Conservation (phyloP, 2,329 filamentous ascomycete genomes). For the Apiospora sp. region DNA sequence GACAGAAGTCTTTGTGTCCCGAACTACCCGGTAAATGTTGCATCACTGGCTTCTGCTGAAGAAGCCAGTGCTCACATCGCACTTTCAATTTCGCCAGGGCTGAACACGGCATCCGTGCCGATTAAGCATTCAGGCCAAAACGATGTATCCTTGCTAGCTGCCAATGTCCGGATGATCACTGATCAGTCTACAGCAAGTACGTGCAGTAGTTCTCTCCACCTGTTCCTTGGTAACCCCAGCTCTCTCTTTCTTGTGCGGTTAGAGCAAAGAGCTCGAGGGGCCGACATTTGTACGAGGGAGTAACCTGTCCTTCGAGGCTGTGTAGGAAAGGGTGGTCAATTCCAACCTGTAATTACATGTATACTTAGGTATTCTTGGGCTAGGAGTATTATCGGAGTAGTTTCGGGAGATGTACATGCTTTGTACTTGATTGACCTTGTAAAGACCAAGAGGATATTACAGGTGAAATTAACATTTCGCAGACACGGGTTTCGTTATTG, state of each 20-base stretch:
- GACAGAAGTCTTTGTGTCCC: not conserved
- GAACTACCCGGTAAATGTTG: not conserved
- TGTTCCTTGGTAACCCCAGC: not conserved
- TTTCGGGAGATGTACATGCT: not conserved
- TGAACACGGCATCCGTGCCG: not conserved
- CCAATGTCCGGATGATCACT: not conserved
- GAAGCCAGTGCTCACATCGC: not conserved
- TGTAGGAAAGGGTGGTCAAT: not conserved
- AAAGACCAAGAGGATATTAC: not conserved
- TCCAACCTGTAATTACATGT: not conserved
- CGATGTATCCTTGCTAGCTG: not conserved
- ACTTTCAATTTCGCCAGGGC: slow-evolving; percentile 16
- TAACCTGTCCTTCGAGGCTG: not conserved
- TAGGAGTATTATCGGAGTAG: no score
- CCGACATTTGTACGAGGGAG: no score
- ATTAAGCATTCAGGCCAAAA: slow-evolving; percentile 12
- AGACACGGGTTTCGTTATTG: not conserved
- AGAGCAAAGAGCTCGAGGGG: not conserved
- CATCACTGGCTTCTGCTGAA: not conserved
- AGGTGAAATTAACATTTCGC: not conserved
- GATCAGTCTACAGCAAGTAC: not conserved
- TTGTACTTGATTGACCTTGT: no score
- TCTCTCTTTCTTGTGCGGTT: not conserved
- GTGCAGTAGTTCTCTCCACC: slow-evolving; percentile 15
- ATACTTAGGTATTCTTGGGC: not conserved